Evolutionary conservation across 1,284 basidiomycete species (phyloP).

Genomic region (Xanthoconium separans): DNA sequence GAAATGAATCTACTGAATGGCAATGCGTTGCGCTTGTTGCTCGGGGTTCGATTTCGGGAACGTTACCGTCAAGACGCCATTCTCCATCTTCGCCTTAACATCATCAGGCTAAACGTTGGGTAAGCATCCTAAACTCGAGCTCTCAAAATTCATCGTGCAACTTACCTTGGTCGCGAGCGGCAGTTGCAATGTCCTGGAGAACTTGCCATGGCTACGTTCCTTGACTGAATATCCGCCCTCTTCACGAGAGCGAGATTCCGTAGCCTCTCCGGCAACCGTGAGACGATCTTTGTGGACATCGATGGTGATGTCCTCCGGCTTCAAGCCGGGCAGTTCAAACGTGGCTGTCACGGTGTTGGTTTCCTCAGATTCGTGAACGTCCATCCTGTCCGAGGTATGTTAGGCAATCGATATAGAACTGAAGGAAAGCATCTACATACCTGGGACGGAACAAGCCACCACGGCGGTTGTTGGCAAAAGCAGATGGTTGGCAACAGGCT

Average conservation of each 20-base stretch:
- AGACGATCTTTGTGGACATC: slow-evolving; percentile 38
- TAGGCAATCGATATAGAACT: background rate
- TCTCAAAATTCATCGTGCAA: background rate
- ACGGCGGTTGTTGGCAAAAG: background rate
- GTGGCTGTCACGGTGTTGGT: background rate
- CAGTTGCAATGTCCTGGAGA: slow-evolving; percentile 16
- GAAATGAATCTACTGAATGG: background rate
- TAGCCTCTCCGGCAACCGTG: slow-evolving; percentile 36
- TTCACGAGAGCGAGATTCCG: slow-evolving; percentile 19
- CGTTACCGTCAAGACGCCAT: background rate
- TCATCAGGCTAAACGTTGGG: background rate
- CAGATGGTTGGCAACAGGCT: background rate
- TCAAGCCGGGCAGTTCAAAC: slow-evolving; percentile 42
- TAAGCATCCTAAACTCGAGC: background rate
- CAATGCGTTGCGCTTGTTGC: slow-evolving; percentile 2
- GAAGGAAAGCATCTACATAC: background rate
- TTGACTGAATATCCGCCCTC: slow-evolving; percentile 35
- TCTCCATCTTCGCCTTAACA: background rate
- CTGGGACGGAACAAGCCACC: background rate
- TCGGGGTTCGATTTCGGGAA: slow-evolving; percentile 21
- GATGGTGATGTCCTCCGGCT: slow-evolving; percentile 40
- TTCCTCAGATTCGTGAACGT: background rate
- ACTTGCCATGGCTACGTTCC: slow-evolving; percentile 38
- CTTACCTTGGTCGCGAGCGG: slow-evolving; percentile 36
- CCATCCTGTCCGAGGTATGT: background rate